Evolutionary conservation across 73 alveolate species (phyloP), one percentile per base, ranked within the genome.

Genomic region (Blepharisma stoltei): DNA sequence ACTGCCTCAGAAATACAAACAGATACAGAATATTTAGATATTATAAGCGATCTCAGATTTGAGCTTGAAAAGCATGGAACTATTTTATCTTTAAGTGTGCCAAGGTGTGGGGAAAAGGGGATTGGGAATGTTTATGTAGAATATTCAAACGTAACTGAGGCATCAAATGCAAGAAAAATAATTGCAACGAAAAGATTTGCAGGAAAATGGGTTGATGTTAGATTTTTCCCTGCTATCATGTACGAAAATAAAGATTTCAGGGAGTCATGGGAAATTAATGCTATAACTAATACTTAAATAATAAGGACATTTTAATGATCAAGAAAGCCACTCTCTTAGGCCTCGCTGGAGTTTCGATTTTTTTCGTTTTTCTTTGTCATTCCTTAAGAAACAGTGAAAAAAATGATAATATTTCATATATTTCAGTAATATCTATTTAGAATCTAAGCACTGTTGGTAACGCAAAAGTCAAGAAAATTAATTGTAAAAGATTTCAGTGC

Each of bases 1-100:
- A 79, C 84, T 7, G 80, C 87, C 4, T 89, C 83, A 43, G 92
- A 90, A 67, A 77, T 88, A 0, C 69, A 82, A 7, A 86, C 81
- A 68, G 93, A 90, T 55, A 84, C 82, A 6, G 94, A 86, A 68
- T 94, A 83, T 80, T 85, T 88, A 52, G 97, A 94, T 67, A 70
- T 90, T 44, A 76, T 84, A 18, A 89, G 88, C 54, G 99, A 94
- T 86, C 55, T 94, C 45, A 83, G 87, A 76, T 92, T 86, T 79
- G 90, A 90, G 78, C 86, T 92, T 45, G 78, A 69, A 9, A 76
- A 53, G n/a, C 83, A 66, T 78, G 99, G 98, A 5, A 87, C 89
- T 43, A 93, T 94, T 11, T 80, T 76, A 44, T 80, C 82, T 69
- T 80, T 94, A 7, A 92, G 81, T 80, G 90, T 94, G 47, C 99